Evolutionary conservation across 768 basidiomycete genomes (phyloP).

Genomic region (Leccinum aurantiacum): DNA sequence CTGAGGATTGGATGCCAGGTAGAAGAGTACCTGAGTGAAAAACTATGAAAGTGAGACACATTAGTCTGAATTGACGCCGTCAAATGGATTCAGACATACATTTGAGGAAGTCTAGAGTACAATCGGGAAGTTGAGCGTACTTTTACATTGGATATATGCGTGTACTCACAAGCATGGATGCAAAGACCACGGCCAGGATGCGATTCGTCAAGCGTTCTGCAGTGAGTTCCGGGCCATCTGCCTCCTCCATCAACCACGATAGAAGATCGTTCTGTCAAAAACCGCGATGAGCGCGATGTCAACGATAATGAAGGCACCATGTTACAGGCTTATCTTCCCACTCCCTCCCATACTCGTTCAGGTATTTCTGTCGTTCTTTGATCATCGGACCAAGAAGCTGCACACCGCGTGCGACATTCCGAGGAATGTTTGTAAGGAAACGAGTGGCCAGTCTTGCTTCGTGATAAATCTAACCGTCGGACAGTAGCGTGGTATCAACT

Average conservation of each 20-base stretch:
- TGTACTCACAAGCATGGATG: slow-evolving; percentile 24
- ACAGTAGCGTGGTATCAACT: background rate
- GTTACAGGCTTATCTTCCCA: slow-evolving; percentile 1
- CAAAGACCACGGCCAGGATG: slow-evolving; percentile 17
- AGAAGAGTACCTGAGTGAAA: slow-evolving; percentile 21
- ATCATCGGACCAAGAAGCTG: background rate
- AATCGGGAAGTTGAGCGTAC: background rate
- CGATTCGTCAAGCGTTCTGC: slow-evolving; percentile 22
- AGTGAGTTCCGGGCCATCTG: slow-evolving; percentile 17
- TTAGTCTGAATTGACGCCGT: background rate
- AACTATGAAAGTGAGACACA: slow-evolving; percentile 15
- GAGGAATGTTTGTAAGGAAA: background rate
- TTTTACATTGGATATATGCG: background rate
- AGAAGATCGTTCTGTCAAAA: slow-evolving; percentile 34
- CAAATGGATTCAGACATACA: slow-evolving; percentile 4
- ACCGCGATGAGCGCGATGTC: background rate
- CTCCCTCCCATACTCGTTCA: background rate
- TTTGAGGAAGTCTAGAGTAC: slow-evolving; percentile 20
- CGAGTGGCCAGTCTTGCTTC: background rate
- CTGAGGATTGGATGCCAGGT: background rate
- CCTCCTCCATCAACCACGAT: slow-evolving; percentile 35
- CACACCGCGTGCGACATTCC: background rate
- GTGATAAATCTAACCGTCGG: background rate
- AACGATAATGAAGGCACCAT: background rate
- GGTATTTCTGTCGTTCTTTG: background rate